Evolutionary conservation across 345 rosid species (phyloP), one percentile per base, ranked within the genome.

Genomic region (Streptanthus diversifolius): DNA sequence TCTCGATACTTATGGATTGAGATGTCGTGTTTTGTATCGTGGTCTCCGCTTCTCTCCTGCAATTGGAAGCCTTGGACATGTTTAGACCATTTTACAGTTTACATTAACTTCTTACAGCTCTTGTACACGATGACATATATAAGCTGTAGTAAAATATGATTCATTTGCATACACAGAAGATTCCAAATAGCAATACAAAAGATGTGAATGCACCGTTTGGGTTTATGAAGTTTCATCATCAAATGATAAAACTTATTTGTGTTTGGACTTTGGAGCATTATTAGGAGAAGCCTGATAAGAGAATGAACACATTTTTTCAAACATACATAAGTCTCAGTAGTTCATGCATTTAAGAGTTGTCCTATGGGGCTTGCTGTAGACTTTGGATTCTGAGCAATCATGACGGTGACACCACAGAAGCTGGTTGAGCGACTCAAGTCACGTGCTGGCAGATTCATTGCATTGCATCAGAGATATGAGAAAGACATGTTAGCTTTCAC

Each of bases 401-500:
- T 93, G 90, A 82, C 80, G 90, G 77, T 91, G 86, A 85, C 81
- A 87, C 83, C 82, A 88, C 99, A 93, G 99, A 91, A 85, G 91
- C 87, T 93, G 85, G 95, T 88, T 81, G 91, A 85, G 82, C 86
- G 91, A 80, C 91, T 93, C 80, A 85, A 91, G 76, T 80, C 82
- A 48, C 88, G 70, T 7, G 86, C 86, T n/a, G 90, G 85, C 74
- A 83, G 82, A 78, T 93, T 85, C 67, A 87, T 95, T 70, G 93
- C 96, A 61, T 91, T 95, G 86, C 99, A 95, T 75, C 83, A 91
- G 48, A 81, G 99, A 81, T 95, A 91, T 58, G 97, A 95, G 84
- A 91, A 89, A 82, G 99, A 91, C 82, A 91, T 95, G 95, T 85
- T 95, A 53, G 84, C 99, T 65, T 95, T 95, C 80, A 95, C 96